These are phyloP conservation scores for Salvia hispanica DNA, from an alignment of 257 asterid species.

Conservation along the genomic window DNA sequence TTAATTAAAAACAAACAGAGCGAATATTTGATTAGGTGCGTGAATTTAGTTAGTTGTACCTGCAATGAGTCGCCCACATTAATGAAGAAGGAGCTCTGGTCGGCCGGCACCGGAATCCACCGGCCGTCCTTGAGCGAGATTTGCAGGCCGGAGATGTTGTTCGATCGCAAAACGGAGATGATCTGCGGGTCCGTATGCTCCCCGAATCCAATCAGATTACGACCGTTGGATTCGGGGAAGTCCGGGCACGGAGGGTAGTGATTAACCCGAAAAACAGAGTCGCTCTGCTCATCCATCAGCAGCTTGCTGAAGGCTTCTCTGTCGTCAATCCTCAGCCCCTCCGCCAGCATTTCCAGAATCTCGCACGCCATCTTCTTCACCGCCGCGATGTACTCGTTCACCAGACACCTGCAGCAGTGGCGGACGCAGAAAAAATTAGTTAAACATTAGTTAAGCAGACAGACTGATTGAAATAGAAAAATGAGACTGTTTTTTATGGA, in stretches of 20 bases:
- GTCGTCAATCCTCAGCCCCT: conserved; percentile 44
- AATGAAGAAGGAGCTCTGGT: conserved; percentile 71
- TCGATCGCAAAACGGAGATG: conserved; percentile 75
- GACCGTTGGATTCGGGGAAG: background rate
- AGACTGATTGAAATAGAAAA: no score
- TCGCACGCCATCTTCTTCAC: conserved; percentile 68
- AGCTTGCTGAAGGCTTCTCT: conserved; percentile 52
- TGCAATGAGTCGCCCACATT: conserved; percentile 88
- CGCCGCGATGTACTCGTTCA: conserved; percentile 48
- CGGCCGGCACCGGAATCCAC: conserved; percentile 82
- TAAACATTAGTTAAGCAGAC: no score
- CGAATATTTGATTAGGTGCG: no score
- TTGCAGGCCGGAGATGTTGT: conserved; percentile 83
- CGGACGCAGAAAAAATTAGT: no score
- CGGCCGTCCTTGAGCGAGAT: conserved; percentile 70
- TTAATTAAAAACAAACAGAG: no score
- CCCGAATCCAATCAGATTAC: conserved; percentile 71
- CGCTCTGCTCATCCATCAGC: conserved; percentile 66
- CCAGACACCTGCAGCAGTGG: conserved; percentile 37
- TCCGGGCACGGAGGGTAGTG: conserved; percentile 78
- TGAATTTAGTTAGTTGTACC: conserved; percentile 39
- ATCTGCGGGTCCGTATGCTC: conserved; percentile 98
- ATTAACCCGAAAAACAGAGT: conserved; percentile 71
- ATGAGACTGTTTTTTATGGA: no score
- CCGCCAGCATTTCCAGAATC: conserved; percentile 64